Evolutionary conservation across 352 stramenopile species (phyloP).

Genomic region (Phytopythium delawarense): DNA sequence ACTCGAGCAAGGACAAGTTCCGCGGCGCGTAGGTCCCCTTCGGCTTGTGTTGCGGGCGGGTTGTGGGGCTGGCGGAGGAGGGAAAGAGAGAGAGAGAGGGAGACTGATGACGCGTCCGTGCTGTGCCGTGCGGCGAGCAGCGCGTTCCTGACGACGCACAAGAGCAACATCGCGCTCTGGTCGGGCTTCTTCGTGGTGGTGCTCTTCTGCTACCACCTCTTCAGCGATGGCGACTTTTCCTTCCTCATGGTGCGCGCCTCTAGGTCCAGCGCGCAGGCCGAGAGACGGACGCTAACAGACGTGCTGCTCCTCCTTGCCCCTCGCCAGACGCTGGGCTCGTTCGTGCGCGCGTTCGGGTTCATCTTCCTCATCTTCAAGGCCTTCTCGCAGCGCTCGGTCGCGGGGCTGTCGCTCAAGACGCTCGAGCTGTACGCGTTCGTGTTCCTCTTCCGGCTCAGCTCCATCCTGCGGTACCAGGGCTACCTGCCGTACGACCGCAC

Average conservation of each 20-base stretch:
- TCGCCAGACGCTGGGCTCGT: conserved; percentile 84
- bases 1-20: conserved; percentile 56
- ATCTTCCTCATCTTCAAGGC: conserved; percentile 94
- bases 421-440: conserved; percentile 96
- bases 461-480: conserved; percentile 97
- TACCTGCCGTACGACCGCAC: conserved; percentile 93
- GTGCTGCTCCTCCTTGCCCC: not conserved
- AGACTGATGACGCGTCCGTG: too few relatives aligned
- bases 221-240: conserved; percentile 98
- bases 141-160: conserved; percentile 82
- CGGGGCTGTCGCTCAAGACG: conserved; percentile 96
- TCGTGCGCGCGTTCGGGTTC: conserved; percentile 89
- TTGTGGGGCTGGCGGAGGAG: not conserved
- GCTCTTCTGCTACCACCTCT: conserved; percentile 95
- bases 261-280: not conserved
- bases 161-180: conserved; percentile 96
- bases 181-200: conserved; percentile 93
- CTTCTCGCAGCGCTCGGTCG: conserved; percentile 89
- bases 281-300: not conserved
- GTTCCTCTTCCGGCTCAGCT: conserved; percentile 96
- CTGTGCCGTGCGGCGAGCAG: conserved; percentile 14
- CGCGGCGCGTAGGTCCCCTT: conserved; percentile 33
- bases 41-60: not conserved
- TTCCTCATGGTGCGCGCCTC: conserved; percentile 91
- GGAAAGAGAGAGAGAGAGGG: too few relatives aligned